Evolutionary conservation across 2,329 filamentous ascomycete species (phyloP), one percentile per base, ranked within the genome.

Genomic region (Cryphonectria carpinicola): DNA sequence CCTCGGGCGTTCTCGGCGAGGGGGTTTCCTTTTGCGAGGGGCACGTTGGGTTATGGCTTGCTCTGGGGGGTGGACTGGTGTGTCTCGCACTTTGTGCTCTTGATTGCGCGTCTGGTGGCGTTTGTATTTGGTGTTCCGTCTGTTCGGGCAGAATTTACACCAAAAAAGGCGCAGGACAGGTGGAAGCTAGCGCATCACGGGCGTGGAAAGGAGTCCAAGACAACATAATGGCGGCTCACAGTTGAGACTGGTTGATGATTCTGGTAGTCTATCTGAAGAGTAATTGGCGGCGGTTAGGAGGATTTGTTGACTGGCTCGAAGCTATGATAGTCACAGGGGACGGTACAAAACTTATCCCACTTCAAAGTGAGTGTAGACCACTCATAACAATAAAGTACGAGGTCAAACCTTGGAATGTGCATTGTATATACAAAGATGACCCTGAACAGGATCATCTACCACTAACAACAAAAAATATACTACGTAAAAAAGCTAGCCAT

Each of bases 1-100:
- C 72, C 75, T 25, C 74, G 73, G 43, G 75, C 76, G 1, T 75
- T 78, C 52, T 75, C 75, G 3, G 66, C 70, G 25, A 58, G 73
- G 37, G 69, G 75, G 2, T 69, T 75, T 2, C 70, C 73, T 28
- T 61, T 79, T 17, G 65, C 72, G 35, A 69, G 72, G 8, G 75
- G 77, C 66, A 67, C 71, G 14, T 22, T 70, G 64, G 65, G 68
- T 8, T 35, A 70, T 25, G 46, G 46, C 19, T 28, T 61, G 72
- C 67, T 66, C 14, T 66, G 41, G n/a, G 43, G 58, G 3, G 37
- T 67, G 35, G 72, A 73, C 35, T 19, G 68, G 7, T 43, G 63
- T 10, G 37, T 63, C n/a, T 71, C 71, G 13, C 68, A 64, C 49
- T 4, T 54, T 22, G n/a, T 74, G 35, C 66, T 73, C 3, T 11